Conservation (phyloP, 257 asterid genomes). For the Thymus mandschuricus region DNA sequence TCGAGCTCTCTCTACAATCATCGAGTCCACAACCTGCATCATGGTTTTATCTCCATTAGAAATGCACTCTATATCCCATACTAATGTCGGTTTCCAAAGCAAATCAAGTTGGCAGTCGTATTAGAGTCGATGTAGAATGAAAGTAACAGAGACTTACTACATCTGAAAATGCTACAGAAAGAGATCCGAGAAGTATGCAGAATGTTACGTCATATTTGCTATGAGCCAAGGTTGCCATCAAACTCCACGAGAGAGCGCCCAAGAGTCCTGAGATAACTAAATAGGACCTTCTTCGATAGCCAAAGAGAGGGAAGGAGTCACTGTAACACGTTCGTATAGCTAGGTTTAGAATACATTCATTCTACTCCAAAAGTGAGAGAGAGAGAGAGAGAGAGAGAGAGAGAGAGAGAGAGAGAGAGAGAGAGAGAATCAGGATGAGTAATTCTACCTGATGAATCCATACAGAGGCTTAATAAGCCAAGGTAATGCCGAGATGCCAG, state of each 20-base stretch:
- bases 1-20: constrained; percentile 99
- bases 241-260: constrained; percentile 94
- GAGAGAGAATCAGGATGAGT: constrained; percentile 27
- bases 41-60: constrained; percentile 35
- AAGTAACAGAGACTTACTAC: constrained; percentile 66
- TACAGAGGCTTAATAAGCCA: constrained; percentile 97
- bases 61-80: neutral
- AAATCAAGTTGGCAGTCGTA: neutral
- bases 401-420: constrained; percentile 2
- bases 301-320: constrained; percentile 92
- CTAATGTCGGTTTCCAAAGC: constrained; percentile 1
- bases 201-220: constrained; percentile 92
- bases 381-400: neutral
- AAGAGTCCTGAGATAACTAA: constrained; percentile 92
- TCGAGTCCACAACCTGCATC: constrained; percentile 94
- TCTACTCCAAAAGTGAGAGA: constrained; percentile 13
- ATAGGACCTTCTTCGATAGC: constrained; percentile 96
- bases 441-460: constrained; percentile 84
- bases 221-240: constrained; percentile 90
- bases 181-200: constrained; percentile 93
- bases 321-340: constrained; percentile 39
- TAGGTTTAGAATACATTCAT: neutral
- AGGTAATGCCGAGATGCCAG: constrained; percentile 87
- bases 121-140: neutral
- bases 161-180: constrained; percentile 96